phyloP scores from a whole-genome alignment of 306 rosid species.

The Corylus americana region DNA sequence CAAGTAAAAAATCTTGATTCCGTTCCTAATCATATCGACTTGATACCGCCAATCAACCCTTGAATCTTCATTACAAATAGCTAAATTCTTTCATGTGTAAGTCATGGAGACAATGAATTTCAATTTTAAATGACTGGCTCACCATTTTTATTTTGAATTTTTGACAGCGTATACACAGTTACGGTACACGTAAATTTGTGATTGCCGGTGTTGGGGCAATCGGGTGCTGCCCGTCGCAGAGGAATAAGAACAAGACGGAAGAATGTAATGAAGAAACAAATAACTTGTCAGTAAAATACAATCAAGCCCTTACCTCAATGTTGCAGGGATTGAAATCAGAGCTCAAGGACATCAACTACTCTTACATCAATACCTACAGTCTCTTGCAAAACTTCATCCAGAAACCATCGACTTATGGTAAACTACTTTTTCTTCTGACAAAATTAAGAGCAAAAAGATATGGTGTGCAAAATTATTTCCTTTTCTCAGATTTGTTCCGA shows the following conservation, averaged over 20 bases:
- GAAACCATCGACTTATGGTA: constrained; percentile 57
- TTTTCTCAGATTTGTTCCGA: no score
- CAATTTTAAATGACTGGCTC: neutral
- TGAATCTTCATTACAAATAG: no score
- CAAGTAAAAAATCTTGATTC: no score
- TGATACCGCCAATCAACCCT: no score
- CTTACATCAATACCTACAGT: constrained; percentile 62
- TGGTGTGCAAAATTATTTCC: no score
- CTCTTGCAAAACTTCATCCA: constrained; percentile 41
- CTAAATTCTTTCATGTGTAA: no score
- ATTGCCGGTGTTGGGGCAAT: constrained; percentile 52
- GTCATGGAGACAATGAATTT: no score
- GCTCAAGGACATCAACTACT: constrained; percentile 40
- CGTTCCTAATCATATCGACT: no score
- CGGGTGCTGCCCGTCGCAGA: constrained; percentile 73
- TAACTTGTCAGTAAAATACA: constrained; percentile 36
- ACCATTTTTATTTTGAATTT: neutral
- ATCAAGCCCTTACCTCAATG: constrained; percentile 47
- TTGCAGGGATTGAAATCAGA: constrained; percentile 45
- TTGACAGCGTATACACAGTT: constrained; percentile 53
- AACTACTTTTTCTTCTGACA: neutral
- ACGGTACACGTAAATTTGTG: constrained; percentile 70
- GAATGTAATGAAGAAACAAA: constrained; percentile 57
- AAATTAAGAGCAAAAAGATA: neutral
- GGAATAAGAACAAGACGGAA: constrained; percentile 35